Evolutionary conservation across 306 rosid species (phyloP).

Genomic region (Notholithocarpus densiflorus): DNA sequence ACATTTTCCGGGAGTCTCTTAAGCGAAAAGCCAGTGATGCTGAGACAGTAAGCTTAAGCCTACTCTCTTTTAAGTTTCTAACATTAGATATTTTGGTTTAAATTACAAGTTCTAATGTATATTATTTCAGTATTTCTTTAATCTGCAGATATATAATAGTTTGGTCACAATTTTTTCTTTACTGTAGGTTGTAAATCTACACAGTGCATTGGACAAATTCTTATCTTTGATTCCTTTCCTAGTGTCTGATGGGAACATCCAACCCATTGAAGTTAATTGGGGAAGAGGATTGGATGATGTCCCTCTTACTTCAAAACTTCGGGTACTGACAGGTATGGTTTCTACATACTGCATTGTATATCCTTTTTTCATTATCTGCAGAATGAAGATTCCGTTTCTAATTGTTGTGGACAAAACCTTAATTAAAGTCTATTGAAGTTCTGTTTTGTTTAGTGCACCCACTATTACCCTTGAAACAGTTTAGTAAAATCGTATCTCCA

Average conservation of each 20-base stretch:
- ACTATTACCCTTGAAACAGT: not conserved
- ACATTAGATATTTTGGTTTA: not conserved
- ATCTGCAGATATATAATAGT: slow-evolving; percentile 14
- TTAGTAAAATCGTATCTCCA: no score
- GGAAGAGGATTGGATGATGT: slow-evolving; percentile 48
- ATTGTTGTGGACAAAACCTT: not conserved
- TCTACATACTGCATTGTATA: slow-evolving; percentile 9
- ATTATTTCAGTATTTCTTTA: slow-evolving; percentile 3
- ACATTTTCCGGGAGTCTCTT: slow-evolving; percentile 69
- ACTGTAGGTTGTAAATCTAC: slow-evolving; percentile 60
- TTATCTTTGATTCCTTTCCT: slow-evolving; percentile 64
- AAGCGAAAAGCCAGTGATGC: slow-evolving; percentile 81
- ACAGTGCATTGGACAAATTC: slow-evolving; percentile 53
- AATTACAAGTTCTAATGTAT: not conserved
- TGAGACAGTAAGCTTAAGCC: slow-evolving; percentile 54
- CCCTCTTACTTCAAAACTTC: slow-evolving; percentile 51
- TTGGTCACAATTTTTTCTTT: slow-evolving; percentile 16
- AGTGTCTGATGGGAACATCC: slow-evolving; percentile 41
- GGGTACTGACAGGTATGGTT: slow-evolving; percentile 64
- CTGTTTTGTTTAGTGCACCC: no score
- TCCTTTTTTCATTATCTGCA: not conserved
- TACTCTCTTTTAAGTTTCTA: not conserved
- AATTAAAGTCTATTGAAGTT: slow-evolving; percentile 1
- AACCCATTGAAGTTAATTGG: slow-evolving; percentile 41
- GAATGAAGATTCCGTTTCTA: slow-evolving; percentile 6